A percentile compares a stretch with the other conserved stretches of the same genome.
Conservation (phyloP, 1,284 basidiomycete genomes). For the Leccinum huronense region DNA sequence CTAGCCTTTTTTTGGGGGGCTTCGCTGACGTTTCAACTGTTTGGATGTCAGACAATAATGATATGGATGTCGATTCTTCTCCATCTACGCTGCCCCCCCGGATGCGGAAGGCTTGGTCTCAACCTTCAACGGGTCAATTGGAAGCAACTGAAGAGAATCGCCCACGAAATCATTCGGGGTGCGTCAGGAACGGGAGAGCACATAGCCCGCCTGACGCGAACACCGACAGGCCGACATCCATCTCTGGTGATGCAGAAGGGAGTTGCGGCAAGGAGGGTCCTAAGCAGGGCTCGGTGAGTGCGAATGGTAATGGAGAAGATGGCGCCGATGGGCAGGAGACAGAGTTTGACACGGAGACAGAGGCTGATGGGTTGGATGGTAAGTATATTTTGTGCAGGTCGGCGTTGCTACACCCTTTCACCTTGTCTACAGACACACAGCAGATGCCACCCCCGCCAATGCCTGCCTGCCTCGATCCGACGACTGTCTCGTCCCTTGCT, state of each 20-base stretch:
- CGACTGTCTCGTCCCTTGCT: slow-evolving; percentile 34
- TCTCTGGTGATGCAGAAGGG: slow-evolving; percentile 11
- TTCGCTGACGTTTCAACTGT: background rate
- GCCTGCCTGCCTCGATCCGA: slow-evolving; percentile 41
- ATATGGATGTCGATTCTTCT: slow-evolving; percentile 6
- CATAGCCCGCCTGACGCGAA: slow-evolving; percentile 13
- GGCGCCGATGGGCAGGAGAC: slow-evolving; percentile 31
- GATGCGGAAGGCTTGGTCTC: slow-evolving; percentile 58
- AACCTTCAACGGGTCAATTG: slow-evolving; percentile 20
- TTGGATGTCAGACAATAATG: slow-evolving; percentile 12
- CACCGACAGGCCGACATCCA: slow-evolving; percentile 24
- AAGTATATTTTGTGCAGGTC: slow-evolving; percentile 16
- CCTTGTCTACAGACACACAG: slow-evolving; percentile 25
- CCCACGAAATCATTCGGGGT: slow-evolving; percentile 1
- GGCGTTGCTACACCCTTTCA: slow-evolving; percentile 15
- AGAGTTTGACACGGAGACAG: slow-evolving; percentile 36
- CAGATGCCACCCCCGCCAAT: slow-evolving; percentile 51
- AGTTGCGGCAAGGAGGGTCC: background rate
- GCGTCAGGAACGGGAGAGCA: slow-evolving; percentile 12
- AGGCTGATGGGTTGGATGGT: slow-evolving; percentile 33
- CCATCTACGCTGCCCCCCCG: slow-evolving; percentile 52
- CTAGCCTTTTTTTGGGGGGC: background rate
- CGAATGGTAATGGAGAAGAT: slow-evolving; percentile 19
- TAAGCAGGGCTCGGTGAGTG: background rate
- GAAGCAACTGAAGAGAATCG: slow-evolving; percentile 10